Evolutionary conservation across 345 rosid genomes (phyloP).

Genomic region (Camelina neglecta): DNA sequence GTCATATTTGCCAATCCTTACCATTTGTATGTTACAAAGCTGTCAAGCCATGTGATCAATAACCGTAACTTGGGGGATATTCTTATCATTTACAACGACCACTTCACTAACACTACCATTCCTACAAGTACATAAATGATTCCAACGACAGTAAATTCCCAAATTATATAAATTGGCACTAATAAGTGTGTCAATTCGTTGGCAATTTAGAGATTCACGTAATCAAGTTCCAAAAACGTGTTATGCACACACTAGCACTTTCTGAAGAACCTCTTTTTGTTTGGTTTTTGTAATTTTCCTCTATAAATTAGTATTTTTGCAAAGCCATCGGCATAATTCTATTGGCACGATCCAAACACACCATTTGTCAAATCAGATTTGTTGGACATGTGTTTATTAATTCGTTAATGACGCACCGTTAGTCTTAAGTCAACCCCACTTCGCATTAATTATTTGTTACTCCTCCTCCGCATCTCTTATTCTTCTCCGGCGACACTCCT

Average conservation of each 20-base stretch:
- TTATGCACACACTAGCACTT: constrained; percentile 2
- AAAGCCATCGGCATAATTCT: neutral
- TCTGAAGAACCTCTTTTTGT: neutral
- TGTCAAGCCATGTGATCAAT: neutral
- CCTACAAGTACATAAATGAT: too few species aligned
- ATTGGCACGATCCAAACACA: constrained; percentile 37
- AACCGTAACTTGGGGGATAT: neutral
- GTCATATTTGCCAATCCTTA: neutral
- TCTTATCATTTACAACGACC: neutral
- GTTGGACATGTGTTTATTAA: neutral
- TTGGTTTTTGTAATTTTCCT: neutral
- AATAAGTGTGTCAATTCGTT: too few species aligned
- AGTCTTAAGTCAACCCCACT: constrained; percentile 37
- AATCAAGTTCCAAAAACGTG: neutral
- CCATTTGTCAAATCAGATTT: constrained; percentile 15
- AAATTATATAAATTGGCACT: too few species aligned
- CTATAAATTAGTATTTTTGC: neutral
- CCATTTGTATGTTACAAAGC: neutral
- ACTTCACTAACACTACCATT: too few species aligned
- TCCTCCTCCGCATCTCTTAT: constrained; percentile 6
- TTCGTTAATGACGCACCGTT: constrained; percentile 19
- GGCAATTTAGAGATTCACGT: neutral
- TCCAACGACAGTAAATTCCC: neutral
- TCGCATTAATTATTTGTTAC: constrained; percentile 19
- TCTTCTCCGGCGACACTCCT: constrained; percentile 26